These are phyloP conservation scores for Zasmidium cellare DNA, from an alignment of 2,329 filamentous ascomycete genomes.

Conservation along the genomic window DNA sequence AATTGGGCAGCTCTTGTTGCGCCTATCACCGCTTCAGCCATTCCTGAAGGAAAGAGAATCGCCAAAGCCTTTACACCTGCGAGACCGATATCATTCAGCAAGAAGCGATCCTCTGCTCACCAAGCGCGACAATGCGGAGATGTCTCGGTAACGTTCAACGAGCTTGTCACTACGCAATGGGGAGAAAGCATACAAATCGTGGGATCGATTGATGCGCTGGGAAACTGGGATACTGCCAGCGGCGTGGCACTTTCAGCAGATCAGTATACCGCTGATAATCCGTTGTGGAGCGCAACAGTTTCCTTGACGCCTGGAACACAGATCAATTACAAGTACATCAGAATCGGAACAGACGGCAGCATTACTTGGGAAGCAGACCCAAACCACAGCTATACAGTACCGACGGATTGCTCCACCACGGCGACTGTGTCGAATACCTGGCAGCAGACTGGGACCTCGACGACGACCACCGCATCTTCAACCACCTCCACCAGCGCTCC, in stretches of 20 bases:
- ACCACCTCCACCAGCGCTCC: conserved; percentile 21
- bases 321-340: conserved; percentile 63
- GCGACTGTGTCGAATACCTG: conserved; percentile 42
- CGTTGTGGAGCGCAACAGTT: conserved; percentile 62
- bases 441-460: conserved; percentile 26
- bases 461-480: conserved; percentile 17
- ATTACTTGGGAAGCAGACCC: conserved; percentile 66
- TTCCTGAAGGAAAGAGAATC: conserved; percentile 2
- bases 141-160: conserved; percentile 60
- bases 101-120: not conserved
- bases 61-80: conserved; percentile 4
- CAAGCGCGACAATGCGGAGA: conserved; percentile 3
- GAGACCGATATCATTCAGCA: conserved; percentile 8
- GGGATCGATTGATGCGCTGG: conserved; percentile 61
- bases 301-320: conserved; percentile 55
- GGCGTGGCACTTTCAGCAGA: conserved; percentile 60
- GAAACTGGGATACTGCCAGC: conserved; percentile 57
- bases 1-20: conserved; percentile 8
- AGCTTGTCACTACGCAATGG: conserved; percentile 55
- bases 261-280: conserved; percentile 60
- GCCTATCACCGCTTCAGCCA: conserved; percentile 2
- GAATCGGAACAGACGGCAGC: conserved; percentile 54
- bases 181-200: conserved; percentile 68
- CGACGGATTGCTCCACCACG: conserved; percentile 37
- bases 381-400: conserved; percentile 44